A percentile compares a stretch with the other conserved stretches of the same genome.
These are phyloP conservation scores for Ophiosphaerella korrae DNA, from an alignment of 2,329 filamentous ascomycete genomes.

Conservation along the genomic window DNA sequence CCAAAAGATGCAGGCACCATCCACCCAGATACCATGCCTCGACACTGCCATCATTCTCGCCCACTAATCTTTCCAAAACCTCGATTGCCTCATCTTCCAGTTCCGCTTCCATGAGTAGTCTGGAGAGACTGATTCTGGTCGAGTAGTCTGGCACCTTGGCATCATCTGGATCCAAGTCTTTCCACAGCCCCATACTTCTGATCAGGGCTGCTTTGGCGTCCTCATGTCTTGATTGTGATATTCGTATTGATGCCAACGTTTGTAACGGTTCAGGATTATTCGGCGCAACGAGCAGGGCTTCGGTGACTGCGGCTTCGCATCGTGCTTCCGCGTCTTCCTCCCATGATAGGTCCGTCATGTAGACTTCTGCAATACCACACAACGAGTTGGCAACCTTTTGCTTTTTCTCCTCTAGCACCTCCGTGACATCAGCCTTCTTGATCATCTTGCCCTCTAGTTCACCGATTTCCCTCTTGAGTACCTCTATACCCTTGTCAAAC, in stretches of 20 bases:
- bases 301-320: constrained; percentile 87
- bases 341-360: constrained; percentile 97
- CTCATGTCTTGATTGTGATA: constrained; percentile 79
- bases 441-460: constrained; percentile 57
- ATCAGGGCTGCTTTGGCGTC: constrained; percentile 81
- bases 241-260: constrained; percentile 89
- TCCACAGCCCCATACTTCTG: constrained; percentile 83
- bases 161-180: constrained; percentile 74
- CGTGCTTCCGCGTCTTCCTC: constrained; percentile 86
- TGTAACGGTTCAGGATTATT: constrained; percentile 88
- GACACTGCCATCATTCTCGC: constrained; percentile 91
- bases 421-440: constrained; percentile 41
- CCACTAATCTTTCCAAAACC: constrained; percentile 80
- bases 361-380: constrained; percentile 93
- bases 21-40: constrained; percentile 97
- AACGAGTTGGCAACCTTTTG: constrained; percentile 86
- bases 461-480: constrained; percentile 74
- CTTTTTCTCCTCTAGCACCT: constrained; percentile 69
- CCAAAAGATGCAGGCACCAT: constrained; percentile 84
- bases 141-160: constrained; percentile 82
- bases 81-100: constrained; percentile 84
- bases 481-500: constrained; percentile 71
- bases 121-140: constrained; percentile 78
- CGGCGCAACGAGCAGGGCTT: constrained; percentile 85
- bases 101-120: constrained; percentile 87